A percentile compares a stretch with the other conserved stretches of the same genome.
Conservation (phyloP, 75 land plant genomes). For the Picea glauca region DNA sequence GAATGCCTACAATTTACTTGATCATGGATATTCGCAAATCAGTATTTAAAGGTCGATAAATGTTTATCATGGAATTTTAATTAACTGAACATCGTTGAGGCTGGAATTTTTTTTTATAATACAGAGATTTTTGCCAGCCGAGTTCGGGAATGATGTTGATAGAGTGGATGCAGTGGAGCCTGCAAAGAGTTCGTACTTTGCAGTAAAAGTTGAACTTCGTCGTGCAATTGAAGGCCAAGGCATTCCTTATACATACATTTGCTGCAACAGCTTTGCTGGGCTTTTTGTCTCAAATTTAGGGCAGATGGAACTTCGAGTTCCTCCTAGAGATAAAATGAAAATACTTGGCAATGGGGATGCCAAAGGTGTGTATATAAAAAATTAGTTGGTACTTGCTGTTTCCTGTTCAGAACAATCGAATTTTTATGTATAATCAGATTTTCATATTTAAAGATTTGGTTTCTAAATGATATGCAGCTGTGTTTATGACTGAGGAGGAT, state of each 20-base stretch:
- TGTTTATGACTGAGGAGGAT: too few relatives aligned
- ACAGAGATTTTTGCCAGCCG: conserved; percentile 50
- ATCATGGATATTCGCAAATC: too few relatives aligned
- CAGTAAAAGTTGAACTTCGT: conserved; percentile 17
- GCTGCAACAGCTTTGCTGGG: conserved; percentile 34
- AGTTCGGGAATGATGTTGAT: conserved; percentile 37
- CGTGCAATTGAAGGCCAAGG: conserved; percentile 41
- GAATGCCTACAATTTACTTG: too few relatives aligned
- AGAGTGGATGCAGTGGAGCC: conserved; percentile 14
- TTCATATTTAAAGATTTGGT: too few relatives aligned
- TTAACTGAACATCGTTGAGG: too few relatives aligned
- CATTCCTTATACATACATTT: conserved; percentile 43
- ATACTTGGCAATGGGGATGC: conserved; percentile 41
- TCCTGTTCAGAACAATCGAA: too few relatives aligned
- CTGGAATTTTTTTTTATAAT: not conserved
- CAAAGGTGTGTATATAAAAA: conserved; percentile 12
- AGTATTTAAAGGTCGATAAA: too few relatives aligned
- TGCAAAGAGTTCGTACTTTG: conserved; percentile 11
- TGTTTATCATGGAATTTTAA: too few relatives aligned
- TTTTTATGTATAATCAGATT: too few relatives aligned
- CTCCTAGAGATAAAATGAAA: conserved; percentile 18
- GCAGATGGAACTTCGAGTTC: conserved; percentile 18
- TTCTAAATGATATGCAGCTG: too few relatives aligned
- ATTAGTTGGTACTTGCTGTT: not conserved
- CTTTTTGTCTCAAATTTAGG: conserved; percentile 32